A percentile compares a stretch with the other conserved stretches of the same genome.
These are phyloP conservation scores for Cutaneotrichosporon sp. DNA, from an alignment of 1,284 basidiomycete species.

Conservation along the genomic window DNA sequence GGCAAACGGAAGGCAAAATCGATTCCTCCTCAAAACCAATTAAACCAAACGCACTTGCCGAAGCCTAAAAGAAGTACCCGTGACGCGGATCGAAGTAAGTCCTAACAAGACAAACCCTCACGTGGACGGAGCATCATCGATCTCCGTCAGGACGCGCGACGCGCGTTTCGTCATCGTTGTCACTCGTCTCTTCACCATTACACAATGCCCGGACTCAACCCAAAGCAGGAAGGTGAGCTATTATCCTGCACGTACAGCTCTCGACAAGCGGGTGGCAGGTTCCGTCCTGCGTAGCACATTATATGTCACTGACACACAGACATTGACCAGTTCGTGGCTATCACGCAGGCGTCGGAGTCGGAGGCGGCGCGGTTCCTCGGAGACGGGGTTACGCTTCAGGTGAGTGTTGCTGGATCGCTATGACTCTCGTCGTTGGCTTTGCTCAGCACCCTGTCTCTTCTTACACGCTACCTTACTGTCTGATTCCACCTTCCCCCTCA, in stretches of 20 bases:
- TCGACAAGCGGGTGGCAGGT: neutral
- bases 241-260: neutral
- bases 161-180: neutral
- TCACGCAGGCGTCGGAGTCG: conserved; percentile 45
- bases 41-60: too few species aligned
- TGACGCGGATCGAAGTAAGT: neutral
- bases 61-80: too few species aligned
- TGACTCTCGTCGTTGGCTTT: too few species aligned
- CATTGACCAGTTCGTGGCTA: conserved; percentile 48
- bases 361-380: conserved; percentile 47
- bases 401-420: conserved; percentile 21
- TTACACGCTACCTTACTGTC: neutral
- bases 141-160: neutral
- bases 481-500: neutral
- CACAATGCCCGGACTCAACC: conserved; percentile 41
- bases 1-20: too few species aligned
- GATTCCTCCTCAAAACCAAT: too few species aligned
- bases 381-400: conserved; percentile 47
- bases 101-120: too few species aligned
- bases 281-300: neutral
- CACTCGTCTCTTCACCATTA: neutral
- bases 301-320: conserved; percentile 29
- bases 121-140: neutral
- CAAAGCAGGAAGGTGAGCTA: conserved; percentile 38
- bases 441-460: too few species aligned